These are phyloP conservation scores for Erigeron canadensis DNA, from an alignment of 129 eudicot species.

Conservation along the genomic window DNA sequence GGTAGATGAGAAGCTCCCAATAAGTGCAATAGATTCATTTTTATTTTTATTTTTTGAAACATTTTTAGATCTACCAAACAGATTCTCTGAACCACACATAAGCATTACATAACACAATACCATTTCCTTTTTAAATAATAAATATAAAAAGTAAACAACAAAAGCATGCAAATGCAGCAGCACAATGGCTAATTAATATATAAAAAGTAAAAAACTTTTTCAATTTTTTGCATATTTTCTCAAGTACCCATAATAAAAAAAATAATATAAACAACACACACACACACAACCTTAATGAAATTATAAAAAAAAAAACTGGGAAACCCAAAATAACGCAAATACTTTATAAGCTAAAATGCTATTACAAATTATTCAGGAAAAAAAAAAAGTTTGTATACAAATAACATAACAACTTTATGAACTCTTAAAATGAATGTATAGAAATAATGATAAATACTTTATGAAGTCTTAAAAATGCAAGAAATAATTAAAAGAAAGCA, in stretches of 20 bases:
- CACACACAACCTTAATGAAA: too few relatives aligned
- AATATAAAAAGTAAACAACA: background rate
- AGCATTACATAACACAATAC: background rate
- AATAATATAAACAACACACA: too few relatives aligned
- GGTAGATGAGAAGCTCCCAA: slow-evolving; percentile 30
- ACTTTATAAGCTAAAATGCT: background rate
- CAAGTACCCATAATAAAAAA: background rate
- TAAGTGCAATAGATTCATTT: slow-evolving; percentile 26
- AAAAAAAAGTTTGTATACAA: background rate
- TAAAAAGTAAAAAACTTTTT: background rate
- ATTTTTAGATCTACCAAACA: slow-evolving; percentile 25
- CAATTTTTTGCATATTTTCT: background rate
- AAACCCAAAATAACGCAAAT: too few relatives aligned
- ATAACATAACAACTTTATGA: background rate
- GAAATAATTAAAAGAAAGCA: background rate
- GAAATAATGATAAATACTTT: too few relatives aligned
- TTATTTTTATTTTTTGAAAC: too few relatives aligned
- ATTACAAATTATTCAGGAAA: background rate
- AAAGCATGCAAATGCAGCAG: slow-evolving; percentile 8
- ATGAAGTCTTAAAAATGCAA: too few relatives aligned
- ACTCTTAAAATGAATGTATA: too few relatives aligned
- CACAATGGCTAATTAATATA: background rate
- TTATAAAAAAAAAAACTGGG: background rate
- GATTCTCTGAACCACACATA: slow-evolving; percentile 28
- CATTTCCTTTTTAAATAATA: background rate